These are phyloP conservation scores for Cryphonectria parasitica DNA, from an alignment of 2,329 filamentous ascomycete genomes.

Conservation along the genomic window DNA sequence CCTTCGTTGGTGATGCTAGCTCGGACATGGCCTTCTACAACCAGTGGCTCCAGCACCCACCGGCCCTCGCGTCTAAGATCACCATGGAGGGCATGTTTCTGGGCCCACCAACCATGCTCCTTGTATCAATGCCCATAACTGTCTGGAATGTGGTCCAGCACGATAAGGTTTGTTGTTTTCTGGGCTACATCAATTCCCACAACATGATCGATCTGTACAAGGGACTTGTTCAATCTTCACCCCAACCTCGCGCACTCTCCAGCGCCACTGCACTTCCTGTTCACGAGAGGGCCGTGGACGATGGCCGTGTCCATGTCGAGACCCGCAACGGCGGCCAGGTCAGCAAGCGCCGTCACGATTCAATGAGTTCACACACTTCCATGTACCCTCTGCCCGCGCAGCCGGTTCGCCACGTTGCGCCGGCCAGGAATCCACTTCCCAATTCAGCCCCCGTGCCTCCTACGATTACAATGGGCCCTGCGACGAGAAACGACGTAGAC, in stretches of 20 bases:
- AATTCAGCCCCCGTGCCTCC: constrained; percentile 19
- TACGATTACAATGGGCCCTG: constrained; percentile 18
- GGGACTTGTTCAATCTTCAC: constrained; percentile 54
- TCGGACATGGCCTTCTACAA: constrained; percentile 69
- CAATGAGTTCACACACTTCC: constrained; percentile 30
- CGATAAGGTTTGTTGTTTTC: constrained; percentile 68
- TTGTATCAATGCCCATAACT: constrained; percentile 67
- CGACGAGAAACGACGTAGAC: constrained; percentile 54
- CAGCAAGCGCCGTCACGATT: constrained; percentile 28
- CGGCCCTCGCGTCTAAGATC: constrained; percentile 60
- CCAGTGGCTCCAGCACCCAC: constrained; percentile 66
- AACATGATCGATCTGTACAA: constrained; percentile 70
- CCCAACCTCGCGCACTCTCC: constrained; percentile 34
- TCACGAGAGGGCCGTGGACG: constrained; percentile 45
- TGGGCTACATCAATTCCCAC: constrained; percentile 68
- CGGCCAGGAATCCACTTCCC: constrained; percentile 29
- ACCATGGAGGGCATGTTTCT: constrained; percentile 70
- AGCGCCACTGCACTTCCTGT: neutral
- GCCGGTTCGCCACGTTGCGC: constrained; percentile 31
- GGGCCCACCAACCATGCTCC: constrained; percentile 66
- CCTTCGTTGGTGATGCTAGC: constrained; percentile 67
- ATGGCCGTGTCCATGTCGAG: constrained; percentile 60
- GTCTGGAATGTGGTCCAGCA: constrained; percentile 68
- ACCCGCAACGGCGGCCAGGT: constrained; percentile 51
- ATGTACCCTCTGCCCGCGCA: constrained; percentile 29